Evolutionary conservation across 2,329 filamentous ascomycete species (phyloP).

Genomic region (Gnomoniopsis smithogilvyi): DNA sequence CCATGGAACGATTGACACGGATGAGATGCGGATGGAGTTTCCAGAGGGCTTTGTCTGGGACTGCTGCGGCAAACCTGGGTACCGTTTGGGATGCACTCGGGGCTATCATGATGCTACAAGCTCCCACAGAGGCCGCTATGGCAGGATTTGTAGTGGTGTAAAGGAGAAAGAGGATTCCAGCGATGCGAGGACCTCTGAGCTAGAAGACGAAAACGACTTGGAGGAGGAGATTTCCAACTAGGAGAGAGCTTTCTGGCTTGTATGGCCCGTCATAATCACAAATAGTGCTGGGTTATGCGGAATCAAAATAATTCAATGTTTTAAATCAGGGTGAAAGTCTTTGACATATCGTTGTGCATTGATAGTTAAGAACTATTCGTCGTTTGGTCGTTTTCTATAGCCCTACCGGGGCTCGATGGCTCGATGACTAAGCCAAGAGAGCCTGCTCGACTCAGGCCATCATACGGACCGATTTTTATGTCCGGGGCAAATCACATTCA

Average conservation of each 20-base stretch:
- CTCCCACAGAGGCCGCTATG: neutral
- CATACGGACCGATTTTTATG: too few species aligned
- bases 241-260: neutral
- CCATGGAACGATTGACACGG: constrained; percentile 26
- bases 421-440: too few species aligned
- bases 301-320: too few species aligned
- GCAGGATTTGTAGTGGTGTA: neutral
- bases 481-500: too few species aligned
- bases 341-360: too few species aligned
- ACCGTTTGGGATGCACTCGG: constrained; percentile 10
- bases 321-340: too few species aligned
- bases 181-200: neutral
- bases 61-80: constrained; percentile 24
- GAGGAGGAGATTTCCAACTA: neutral
- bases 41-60: constrained; percentile 28
- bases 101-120: constrained; percentile 11
- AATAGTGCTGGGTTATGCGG: too few species aligned
- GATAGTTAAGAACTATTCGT: too few species aligned
- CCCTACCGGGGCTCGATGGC: too few species aligned
- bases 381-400: too few species aligned
- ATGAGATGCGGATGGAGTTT: constrained; percentile 21
- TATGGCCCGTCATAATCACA: too few species aligned
- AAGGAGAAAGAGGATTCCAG: neutral
- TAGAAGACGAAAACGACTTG: neutral
- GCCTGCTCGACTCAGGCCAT: too few species aligned